A percentile compares a stretch with the other conserved stretches of the same genome.
phyloP scores from a whole-genome alignment of 1,284 basidiomycete genomes.

The Mycosarcoma mackinlayi region DNA sequence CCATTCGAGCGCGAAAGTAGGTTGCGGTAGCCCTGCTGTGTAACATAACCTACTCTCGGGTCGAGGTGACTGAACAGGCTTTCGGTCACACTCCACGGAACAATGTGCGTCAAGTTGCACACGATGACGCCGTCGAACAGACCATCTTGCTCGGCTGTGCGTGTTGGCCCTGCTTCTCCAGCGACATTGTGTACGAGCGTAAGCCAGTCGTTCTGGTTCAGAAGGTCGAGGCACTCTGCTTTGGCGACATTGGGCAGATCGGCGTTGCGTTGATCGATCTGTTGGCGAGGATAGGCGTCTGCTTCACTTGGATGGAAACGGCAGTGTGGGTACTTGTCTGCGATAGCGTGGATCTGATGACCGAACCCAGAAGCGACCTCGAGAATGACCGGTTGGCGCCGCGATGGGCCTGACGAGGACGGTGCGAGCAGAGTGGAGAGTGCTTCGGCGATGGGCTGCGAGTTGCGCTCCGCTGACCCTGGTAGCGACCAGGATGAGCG shows the following conservation, averaged over 20 bases:
- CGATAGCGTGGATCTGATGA: constrained; percentile 30
- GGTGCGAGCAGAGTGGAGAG: constrained; percentile 17
- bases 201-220: constrained; percentile 40
- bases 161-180: background rate
- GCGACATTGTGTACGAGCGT: constrained; percentile 30
- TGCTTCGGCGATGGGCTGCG: constrained; percentile 39
- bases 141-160: constrained; percentile 3
- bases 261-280: constrained; percentile 21
- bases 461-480: constrained; percentile 50
- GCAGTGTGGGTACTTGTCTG: constrained; percentile 8
- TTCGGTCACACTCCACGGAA: constrained; percentile 42
- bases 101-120: constrained; percentile 50
- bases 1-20: constrained; percentile 21
- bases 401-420: background rate
- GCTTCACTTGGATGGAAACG: constrained; percentile 44
- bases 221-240: constrained; percentile 37
- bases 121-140: constrained; percentile 44
- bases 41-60: constrained; percentile 33
- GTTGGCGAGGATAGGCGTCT: constrained; percentile 27
- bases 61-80: constrained; percentile 48
- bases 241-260: constrained; percentile 26
- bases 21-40: constrained; percentile 26
- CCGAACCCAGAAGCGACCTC: constrained; percentile 51
- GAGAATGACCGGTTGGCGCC: constrained; percentile 23
- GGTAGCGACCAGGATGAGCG: constrained; percentile 34